Conservation (phyloP, 2,329 filamentous ascomycete species). For the Calonectria hongkongensis region DNA sequence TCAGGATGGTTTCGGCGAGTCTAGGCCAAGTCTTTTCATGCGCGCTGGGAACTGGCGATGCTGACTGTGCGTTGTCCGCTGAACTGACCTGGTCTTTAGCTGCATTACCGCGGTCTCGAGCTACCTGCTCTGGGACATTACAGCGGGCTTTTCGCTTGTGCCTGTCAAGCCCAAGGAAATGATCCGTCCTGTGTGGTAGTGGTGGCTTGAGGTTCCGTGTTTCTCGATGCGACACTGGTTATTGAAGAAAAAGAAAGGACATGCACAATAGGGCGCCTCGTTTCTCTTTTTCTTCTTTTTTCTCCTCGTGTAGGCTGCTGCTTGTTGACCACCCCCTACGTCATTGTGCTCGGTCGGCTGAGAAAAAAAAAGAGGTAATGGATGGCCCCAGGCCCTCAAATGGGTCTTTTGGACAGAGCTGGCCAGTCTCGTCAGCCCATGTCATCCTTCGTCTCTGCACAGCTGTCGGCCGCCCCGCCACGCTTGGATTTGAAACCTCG, state of each 20-base stretch:
- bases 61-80: constrained; percentile 15
- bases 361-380: background rate
- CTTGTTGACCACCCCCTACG: background rate
- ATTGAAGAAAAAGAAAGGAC: constrained; percentile 26
- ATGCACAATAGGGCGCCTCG: background rate
- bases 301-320: background rate
- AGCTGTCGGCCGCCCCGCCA: constrained; percentile 27
- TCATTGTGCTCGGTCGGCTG: constrained; percentile 28
- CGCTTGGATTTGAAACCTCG: background rate
- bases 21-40: background rate
- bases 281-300: background rate
- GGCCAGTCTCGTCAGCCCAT: constrained; percentile 33
- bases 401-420: constrained; percentile 5
- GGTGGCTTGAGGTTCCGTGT: constrained; percentile 30
- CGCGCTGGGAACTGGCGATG: background rate
- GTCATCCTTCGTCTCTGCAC: constrained; percentile 28
- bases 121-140: background rate
- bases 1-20: constrained; percentile 28
- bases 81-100: background rate
- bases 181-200: background rate
- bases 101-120: background rate
- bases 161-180: background rate
- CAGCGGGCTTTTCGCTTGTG: constrained; percentile 21
- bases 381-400: constrained; percentile 12
- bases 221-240: constrained; percentile 34